phyloP scores from a whole-genome alignment of 345 rosid species.

The Atalantia buxifolia region DNA sequence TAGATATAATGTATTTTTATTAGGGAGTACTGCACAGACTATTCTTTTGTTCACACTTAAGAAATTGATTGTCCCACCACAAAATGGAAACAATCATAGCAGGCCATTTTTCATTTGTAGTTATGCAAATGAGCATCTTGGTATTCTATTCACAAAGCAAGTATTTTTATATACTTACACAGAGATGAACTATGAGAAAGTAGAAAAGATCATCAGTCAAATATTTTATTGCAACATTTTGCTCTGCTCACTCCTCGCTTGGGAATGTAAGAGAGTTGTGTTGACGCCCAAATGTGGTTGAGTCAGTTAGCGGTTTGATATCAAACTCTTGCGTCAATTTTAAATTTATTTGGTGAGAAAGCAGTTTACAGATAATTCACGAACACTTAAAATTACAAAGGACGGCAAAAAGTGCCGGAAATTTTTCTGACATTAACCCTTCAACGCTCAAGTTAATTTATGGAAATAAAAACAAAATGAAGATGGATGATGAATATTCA shows the following conservation, averaged over 20 bases:
- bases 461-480: too few relatives aligned
- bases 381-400: too few relatives aligned
- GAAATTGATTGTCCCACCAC: constrained; percentile 22
- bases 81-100: constrained; percentile 8
- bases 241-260: neutral
- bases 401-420: rapidly evolving
- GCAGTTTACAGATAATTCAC: rapidly evolving
- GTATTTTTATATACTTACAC: neutral
- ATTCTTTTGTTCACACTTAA: constrained; percentile 15
- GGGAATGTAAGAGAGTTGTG: neutral
- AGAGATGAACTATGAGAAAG: neutral
- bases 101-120: constrained; percentile 20
- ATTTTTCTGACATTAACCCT: rapidly evolving
- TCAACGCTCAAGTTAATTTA: too few relatives aligned
- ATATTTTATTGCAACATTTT: neutral
- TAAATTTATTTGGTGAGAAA: too few relatives aligned
- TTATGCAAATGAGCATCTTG: constrained; percentile 27
- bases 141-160: constrained; percentile 10
- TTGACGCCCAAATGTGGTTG: too few relatives aligned
- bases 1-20: constrained; percentile 13
- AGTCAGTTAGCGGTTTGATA: too few relatives aligned
- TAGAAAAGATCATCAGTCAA: neutral
- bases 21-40: neutral
- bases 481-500: too few relatives aligned
- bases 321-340: rapidly evolving